Percentiles rank a stretch among this genome's conserved stretches.
Conservation (phyloP, 345 rosid genomes). For the Pseudoturritis turrita region DNA sequence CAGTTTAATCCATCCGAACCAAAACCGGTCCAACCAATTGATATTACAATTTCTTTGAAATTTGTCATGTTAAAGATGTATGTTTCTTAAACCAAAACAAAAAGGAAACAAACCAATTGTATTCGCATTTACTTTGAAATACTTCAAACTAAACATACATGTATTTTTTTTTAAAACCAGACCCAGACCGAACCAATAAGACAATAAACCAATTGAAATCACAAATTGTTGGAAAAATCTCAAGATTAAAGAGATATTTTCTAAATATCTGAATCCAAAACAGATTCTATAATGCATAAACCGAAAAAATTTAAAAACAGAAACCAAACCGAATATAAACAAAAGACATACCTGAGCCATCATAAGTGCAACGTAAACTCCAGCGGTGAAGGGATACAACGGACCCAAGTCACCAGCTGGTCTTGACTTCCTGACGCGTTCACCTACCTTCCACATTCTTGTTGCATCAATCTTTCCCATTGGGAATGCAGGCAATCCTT, state of each 20-base stretch:
- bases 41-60: background rate
- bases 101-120: background rate
- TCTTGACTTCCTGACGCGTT: slow-evolving; percentile 58
- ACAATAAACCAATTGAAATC: background rate
- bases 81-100: background rate
- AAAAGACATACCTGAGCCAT: slow-evolving; percentile 78
- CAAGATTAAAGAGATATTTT: background rate
- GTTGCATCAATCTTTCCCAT: slow-evolving; percentile 98
- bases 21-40: background rate
- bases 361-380: slow-evolving; percentile 88
- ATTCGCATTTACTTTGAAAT: background rate
- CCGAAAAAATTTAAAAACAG: background rate
- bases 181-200: background rate
- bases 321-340: background rate
- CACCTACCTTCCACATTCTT: slow-evolving; percentile 96
- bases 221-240: too few species aligned
- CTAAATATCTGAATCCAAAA: background rate
- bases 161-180: background rate
- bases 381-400: slow-evolving; percentile 75
- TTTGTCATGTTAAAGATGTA: background rate
- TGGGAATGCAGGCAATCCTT: slow-evolving; percentile 92
- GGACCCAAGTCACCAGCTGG: slow-evolving; percentile 85
- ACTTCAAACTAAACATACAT: background rate
- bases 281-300: background rate
- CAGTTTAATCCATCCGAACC: background rate